Base-by-base conservation (phyloP, 768 basidiomycete genomes). In the Nidularia sp. region DNA sequence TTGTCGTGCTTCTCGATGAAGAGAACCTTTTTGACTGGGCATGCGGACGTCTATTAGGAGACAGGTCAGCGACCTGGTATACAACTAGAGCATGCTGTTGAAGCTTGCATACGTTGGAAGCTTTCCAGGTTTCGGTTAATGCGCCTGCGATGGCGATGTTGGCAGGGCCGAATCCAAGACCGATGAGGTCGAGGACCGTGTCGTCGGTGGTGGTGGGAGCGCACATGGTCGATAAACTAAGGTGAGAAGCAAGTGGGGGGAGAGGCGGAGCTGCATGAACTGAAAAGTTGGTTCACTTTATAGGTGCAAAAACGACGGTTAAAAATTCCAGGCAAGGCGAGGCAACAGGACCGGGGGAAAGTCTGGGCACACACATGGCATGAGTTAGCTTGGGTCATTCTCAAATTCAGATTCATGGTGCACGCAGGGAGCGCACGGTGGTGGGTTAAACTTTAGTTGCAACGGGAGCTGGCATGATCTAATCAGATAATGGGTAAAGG, bases 111-210 rank as follows among this genome's bases (percentile, higher is more conserved):
- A 45, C 44, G 25, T 25, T 45, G 44, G 25, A 29, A 25, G 44
- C 6, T 13, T n/a, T 48, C 62, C 71, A 71, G 57, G 67, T 70
- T 53, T 81, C 80, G n/a, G 77, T 60, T 54, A 79, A 65, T 18
- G 77, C 76, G 7, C 72, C 73, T 34, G 75, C 77, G 47, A 80
- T 67, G 34, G 80, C 79, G 51, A 81, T 65, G 57, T 79, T 79
- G 2, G 79, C 73, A 22, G 79, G 79, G 8, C 80, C 80, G 50
- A 80, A 80, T 2, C 80, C 80, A 12, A 79, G 59, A 45, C 77
- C 76, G 50, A 81, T 66, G 29, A 79, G 57, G 63, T 81, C 79
- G 63, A 71, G 75, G 15, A 70, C 53, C 10, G 49, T 53, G 13
- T 65, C 61, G 10, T 56, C 25, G 25, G 25, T 29, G 3, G 50